A percentile compares a stretch with the other conserved stretches of the same genome.
Conservation (phyloP, 129 eudicot species). For the Cynara cardunculus region DNA sequence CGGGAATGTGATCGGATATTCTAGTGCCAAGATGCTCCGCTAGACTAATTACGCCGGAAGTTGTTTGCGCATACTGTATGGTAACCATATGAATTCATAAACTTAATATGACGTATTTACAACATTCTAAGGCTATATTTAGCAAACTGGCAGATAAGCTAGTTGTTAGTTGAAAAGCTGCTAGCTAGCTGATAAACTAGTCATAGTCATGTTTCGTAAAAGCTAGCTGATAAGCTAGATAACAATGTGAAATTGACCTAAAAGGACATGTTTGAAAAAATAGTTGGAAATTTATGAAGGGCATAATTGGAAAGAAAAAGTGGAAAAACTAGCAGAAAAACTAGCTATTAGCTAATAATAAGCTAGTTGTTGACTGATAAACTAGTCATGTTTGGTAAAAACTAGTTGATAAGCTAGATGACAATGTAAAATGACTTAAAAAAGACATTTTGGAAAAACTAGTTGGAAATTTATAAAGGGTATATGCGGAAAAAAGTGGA, state of each 20-base stretch:
- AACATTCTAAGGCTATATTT: neutral
- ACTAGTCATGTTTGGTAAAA: neutral
- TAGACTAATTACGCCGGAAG: conserved; percentile 69
- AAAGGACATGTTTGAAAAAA: no score
- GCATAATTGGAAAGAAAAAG: no score
- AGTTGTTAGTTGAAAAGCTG: neutral
- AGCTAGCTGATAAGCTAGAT: neutral
- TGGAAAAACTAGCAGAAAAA: neutral
- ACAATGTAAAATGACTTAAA: neutral
- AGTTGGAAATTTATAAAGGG: neutral
- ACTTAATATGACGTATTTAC: neutral
- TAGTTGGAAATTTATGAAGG: no score
- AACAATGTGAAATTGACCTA: no score
- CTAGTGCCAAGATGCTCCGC: conserved; percentile 97
- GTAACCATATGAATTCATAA: neutral
- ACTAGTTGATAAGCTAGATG: neutral
- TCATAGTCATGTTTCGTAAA: neutral
- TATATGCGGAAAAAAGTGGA: neutral
- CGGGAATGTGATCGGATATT: conserved; percentile 71
- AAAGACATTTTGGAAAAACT: neutral
- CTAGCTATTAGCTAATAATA: no score
- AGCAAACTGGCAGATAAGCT: neutral
- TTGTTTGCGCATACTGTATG: conserved; percentile 62
- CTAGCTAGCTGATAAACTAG: neutral
- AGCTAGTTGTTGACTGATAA: neutral